A percentile compares a stretch with the other conserved stretches of the same genome.
Conservation (phyloP, 176 grass and related monocot genomes). For the Triticum monococcum region DNA sequence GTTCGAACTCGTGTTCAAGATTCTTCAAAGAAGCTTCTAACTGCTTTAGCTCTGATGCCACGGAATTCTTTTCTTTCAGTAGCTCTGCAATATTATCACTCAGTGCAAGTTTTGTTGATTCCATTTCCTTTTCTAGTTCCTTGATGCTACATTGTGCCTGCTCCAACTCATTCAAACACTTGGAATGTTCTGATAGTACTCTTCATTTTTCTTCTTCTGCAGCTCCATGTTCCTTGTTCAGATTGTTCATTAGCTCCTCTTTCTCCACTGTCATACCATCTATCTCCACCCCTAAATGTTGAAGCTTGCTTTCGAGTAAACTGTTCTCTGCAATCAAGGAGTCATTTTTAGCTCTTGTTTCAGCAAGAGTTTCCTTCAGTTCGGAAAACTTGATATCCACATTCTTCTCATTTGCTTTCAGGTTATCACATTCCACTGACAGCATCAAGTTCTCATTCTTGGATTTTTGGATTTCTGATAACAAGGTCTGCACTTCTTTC, state of each 20-base stretch:
- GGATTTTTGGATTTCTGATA: constrained; percentile 45
- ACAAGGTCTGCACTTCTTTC: constrained; percentile 42
- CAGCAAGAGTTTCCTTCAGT: constrained; percentile 34
- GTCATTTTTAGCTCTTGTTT: constrained; percentile 49
- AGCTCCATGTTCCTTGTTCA: constrained; percentile 32
- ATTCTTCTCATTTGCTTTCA: constrained; percentile 46
- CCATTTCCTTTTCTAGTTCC: constrained; percentile 39
- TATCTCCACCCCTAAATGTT: constrained; percentile 32
- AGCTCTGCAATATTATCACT: constrained; percentile 33
- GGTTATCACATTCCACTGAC: constrained; percentile 31
- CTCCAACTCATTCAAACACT: constrained; percentile 46
- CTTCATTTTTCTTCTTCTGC: constrained; percentile 43
- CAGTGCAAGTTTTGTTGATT: constrained; percentile 39
- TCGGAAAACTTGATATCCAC: constrained; percentile 39
- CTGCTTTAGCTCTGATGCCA: constrained; percentile 7
- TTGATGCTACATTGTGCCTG: constrained; percentile 19
- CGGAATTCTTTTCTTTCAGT: constrained; percentile 21
- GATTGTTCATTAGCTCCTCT: constrained; percentile 35
- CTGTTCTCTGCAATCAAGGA: constrained; percentile 35
- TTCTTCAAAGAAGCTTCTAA: constrained; percentile 47
- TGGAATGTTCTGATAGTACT: constrained; percentile 38
- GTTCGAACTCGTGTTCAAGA: constrained; percentile 42
- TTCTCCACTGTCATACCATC: constrained; percentile 45
- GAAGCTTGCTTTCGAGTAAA: constrained; percentile 43
- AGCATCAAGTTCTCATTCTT: constrained; percentile 59